Evolutionary conservation across 441 rosid genomes (phyloP), one percentile per base, ranked within the genome.

Genomic region (Arabidopsis hybrid): DNA sequence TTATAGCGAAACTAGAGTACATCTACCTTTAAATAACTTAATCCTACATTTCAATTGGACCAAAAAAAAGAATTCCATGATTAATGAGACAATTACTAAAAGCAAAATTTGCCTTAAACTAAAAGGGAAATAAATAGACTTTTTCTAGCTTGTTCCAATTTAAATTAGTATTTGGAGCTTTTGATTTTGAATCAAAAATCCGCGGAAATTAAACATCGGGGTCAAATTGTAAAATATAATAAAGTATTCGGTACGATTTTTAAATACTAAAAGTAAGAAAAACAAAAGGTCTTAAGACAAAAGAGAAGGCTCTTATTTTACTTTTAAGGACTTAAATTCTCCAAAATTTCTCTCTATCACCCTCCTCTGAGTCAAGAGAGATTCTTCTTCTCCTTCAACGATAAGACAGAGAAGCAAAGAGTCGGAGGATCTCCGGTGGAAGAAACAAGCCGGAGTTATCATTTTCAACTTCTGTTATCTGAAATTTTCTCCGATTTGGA

Each of bases 401-500:
- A 71, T 66, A 60, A 77, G 63, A 65, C 61, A 70, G 13, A 63
- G 64, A 16, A 11, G 32, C 62, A 64, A 11, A 56, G 40, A 31
- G 29, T n/a, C n/a, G n/a, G n/a, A 55, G 35, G 61, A 65, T 76
- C 67, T 71, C 45, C 35, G 51, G 63, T 12, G 40, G 12, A 16
- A 6, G 13, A 13, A 50, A 5, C 17, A 47, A 40, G n/a, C 3
- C 67, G 21, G 51, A 61, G 58, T 60, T 35, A 35, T 35, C 47
- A 55, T 46, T 72, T 77, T 83, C 82, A 77, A 53, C 72, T 67
- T 62, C 8, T 17, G 38, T 53, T 76, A 45, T 8, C 10, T 53
- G 13, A 21, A n/a, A 34, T 52, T 63, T 46, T 51, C 39, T 51
- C 64, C 59, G n/a, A 35, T 49, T 63, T 11, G n/a, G 74, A 65